phyloP scores from a whole-genome alignment of 148 eudicot genomes.

The Rhododendron ferrugineum region DNA sequence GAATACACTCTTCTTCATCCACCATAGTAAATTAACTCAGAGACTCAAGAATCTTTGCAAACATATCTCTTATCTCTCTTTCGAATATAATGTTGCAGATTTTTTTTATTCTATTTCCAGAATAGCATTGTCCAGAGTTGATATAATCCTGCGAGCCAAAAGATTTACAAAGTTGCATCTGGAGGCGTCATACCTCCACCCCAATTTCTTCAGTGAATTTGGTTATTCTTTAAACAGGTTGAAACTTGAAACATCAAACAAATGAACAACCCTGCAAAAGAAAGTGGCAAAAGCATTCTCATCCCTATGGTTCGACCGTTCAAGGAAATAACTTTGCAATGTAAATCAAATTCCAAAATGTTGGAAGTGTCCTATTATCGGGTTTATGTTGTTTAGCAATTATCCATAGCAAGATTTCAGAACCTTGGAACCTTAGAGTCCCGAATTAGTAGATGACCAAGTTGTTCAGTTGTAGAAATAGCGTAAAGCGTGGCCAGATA shows the following conservation, averaged over 20 bases:
- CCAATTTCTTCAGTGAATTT: background rate
- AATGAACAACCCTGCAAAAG: background rate
- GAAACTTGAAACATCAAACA: background rate
- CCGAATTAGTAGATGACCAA: background rate
- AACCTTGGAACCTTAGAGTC: background rate
- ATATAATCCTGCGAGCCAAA: background rate
- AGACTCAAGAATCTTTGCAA: background rate
- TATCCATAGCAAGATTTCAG: background rate
- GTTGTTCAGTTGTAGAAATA: background rate
- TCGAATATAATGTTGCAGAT: background rate
- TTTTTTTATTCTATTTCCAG: background rate
- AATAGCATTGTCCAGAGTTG: background rate
- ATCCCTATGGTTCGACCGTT: background rate
- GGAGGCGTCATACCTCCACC: background rate
- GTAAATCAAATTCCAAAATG: background rate
- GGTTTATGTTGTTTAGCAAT: background rate
- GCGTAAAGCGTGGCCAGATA: background rate
- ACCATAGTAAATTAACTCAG: background rate
- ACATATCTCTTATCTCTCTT: background rate
- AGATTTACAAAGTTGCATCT: background rate
- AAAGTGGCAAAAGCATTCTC: background rate
- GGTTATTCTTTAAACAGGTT: background rate
- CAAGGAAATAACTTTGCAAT: background rate
- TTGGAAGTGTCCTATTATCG: background rate
- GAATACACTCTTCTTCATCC: background rate